phyloP scores from a whole-genome alignment of 2,329 filamentous ascomycete genomes.

The Diaporthe eres region DNA sequence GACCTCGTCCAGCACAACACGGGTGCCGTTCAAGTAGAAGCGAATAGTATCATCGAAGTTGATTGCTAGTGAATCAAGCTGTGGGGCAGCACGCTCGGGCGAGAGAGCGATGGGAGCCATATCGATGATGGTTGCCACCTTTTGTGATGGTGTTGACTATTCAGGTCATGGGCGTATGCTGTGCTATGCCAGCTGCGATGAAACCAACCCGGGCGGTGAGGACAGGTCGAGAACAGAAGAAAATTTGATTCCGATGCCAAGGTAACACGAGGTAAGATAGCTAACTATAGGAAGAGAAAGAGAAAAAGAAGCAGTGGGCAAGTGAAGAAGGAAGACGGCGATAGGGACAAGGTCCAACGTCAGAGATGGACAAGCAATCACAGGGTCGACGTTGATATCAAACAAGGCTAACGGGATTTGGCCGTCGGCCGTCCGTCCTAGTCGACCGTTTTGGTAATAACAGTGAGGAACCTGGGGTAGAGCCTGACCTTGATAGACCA shows the following conservation, averaged over 20 bases:
- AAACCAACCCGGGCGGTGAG: constrained; percentile 1
- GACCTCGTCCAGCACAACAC: constrained; percentile 85
- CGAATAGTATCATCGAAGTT: constrained; percentile 88
- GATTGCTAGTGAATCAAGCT: constrained; percentile 73
- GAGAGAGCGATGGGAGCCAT: constrained; percentile 73
- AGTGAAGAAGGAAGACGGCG: neutral
- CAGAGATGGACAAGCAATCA: constrained; percentile 9
- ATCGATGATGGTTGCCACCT: constrained; percentile 26
- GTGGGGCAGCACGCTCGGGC: constrained; percentile 57
- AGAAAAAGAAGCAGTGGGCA: neutral
- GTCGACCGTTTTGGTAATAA: constrained; percentile 27
- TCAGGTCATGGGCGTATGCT: constrained; percentile 20
- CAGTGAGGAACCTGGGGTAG: neutral
- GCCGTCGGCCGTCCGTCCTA: constrained; percentile 23
- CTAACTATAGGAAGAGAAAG: constrained; percentile 5
- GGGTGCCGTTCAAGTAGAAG: constrained; percentile 96
- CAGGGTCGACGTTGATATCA: constrained; percentile 36
- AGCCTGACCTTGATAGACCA: constrained; percentile 1
- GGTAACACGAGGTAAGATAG: neutral
- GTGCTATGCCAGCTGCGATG: constrained; percentile 7
- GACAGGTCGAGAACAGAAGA: neutral
- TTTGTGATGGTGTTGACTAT: constrained; percentile 8
- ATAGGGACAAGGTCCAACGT: constrained; percentile 10
- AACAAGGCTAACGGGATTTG: constrained; percentile 40
- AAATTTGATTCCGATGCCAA: neutral